phyloP scores from a whole-genome alignment of 805 yeast genomes.

The Zygotorulaspora chibaensis region DNA sequence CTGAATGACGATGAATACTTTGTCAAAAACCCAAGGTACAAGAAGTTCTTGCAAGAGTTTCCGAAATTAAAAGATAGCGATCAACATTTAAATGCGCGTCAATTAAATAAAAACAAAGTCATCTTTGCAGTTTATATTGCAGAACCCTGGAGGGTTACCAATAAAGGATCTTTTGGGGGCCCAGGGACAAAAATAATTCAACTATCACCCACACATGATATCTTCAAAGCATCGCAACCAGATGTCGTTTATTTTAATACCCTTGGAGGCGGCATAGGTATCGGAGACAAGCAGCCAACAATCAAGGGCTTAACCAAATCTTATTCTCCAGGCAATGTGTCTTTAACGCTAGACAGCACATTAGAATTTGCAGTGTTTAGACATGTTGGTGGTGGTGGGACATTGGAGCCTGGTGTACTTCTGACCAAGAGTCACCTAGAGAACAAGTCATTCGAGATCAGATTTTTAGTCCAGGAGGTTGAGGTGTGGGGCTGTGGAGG shows the following conservation, averaged over 20 bases:
- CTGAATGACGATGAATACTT: constrained; percentile 25
- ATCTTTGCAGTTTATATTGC: constrained; percentile 61
- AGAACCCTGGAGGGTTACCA: constrained; percentile 74
- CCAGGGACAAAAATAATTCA: constrained; percentile 54
- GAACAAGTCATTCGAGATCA: constrained; percentile 51
- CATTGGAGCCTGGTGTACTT: constrained; percentile 37
- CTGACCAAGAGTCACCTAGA: constrained; percentile 18
- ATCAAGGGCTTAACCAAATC: constrained; percentile 43
- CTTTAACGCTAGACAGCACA: constrained; percentile 70
- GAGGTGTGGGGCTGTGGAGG: constrained; percentile 95
- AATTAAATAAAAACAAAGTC: constrained; percentile 38
- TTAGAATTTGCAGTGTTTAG: constrained; percentile 80
- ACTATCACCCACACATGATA: constrained; percentile 60
- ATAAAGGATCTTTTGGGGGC: constrained; percentile 70
- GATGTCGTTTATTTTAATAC: constrained; percentile 62
- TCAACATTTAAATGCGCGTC: constrained; percentile 19
- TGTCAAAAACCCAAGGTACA: constrained; percentile 40
- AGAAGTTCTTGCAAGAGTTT: constrained; percentile 47
- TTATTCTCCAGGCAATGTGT: constrained; percentile 68
- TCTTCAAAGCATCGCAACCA: constrained; percentile 40
- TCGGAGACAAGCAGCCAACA: constrained; percentile 67
- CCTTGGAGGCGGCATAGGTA: constrained; percentile 75
- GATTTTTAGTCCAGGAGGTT: constrained; percentile 65
- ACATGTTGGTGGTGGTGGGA: constrained; percentile 56
- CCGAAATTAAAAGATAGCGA: constrained; percentile 39